Evolutionary conservation across 2,329 filamentous ascomycete genomes (phyloP).

Genomic region (Cladorrhinum sp.): DNA sequence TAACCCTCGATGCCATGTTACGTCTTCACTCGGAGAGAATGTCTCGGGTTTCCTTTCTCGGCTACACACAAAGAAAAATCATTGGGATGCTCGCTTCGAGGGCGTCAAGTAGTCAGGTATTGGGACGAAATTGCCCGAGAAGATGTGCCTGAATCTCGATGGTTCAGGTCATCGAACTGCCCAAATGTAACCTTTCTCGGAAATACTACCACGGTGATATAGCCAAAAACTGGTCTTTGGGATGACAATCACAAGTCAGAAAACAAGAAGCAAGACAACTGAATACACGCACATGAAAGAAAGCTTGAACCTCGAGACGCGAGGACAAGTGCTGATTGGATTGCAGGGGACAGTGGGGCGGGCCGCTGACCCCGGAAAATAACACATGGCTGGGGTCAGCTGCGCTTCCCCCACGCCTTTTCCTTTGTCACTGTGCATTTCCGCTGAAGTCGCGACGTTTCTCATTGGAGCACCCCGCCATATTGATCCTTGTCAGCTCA

Average conservation of each 20-base stretch:
- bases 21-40: background rate
- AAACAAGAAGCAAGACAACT: background rate
- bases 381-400: conserved; percentile 1
- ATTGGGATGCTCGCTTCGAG: no score
- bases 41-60: background rate
- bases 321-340: background rate
- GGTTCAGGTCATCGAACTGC: background rate
- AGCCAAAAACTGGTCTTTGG: background rate
- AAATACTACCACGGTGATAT: background rate
- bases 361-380: background rate
- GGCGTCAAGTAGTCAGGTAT: no score
- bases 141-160: no score
- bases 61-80: background rate
- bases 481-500: background rate
- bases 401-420: conserved; percentile 3
- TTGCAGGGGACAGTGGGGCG: conserved; percentile 4
- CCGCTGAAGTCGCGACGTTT: background rate
- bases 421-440: conserved; percentile 2
- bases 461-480: background rate
- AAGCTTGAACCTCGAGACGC: background rate
- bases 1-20: background rate
- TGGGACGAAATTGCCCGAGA: no score
- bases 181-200: background rate
- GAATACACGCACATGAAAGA: background rate
- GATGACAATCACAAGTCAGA: background rate